Conservation (phyloP, 176 grass and related monocot species). For the Tillandsia fasciculata region DNA sequence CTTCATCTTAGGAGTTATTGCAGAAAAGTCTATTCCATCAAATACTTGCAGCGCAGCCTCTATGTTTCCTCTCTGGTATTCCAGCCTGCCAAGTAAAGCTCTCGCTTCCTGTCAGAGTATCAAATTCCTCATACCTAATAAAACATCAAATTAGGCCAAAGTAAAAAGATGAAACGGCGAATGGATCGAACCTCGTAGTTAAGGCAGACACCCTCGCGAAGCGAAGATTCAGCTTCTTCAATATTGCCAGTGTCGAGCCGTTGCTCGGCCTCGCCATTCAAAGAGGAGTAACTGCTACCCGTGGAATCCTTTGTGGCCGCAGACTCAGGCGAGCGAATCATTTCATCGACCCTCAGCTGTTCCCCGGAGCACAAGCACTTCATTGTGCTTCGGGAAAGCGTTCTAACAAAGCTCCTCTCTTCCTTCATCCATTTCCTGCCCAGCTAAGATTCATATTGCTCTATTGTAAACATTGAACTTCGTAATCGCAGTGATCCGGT, state of each 20-base stretch:
- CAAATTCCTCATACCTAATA: conserved; percentile 12
- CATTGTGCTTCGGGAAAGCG: conserved; percentile 34
- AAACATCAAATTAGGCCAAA: conserved; percentile 9
- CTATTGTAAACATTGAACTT: not conserved
- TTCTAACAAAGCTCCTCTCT: conserved; percentile 1
- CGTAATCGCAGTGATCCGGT: not conserved
- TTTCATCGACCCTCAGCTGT: conserved; percentile 65
- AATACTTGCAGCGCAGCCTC: conserved; percentile 84
- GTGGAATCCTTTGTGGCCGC: conserved; percentile 44
- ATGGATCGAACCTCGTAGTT: conserved; percentile 61
- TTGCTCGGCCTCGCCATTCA: conserved; percentile 31
- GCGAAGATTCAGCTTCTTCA: conserved; percentile 78
- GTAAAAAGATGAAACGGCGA: conserved; percentile 15
- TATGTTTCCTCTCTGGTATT: conserved; percentile 83
- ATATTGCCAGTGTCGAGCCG: conserved; percentile 58
- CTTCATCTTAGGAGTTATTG: conserved; percentile 78
- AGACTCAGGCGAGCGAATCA: conserved; percentile 33
- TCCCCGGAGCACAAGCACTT: conserved; percentile 94
- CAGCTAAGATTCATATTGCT: conserved; percentile 1
- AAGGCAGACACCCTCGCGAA: conserved; percentile 61
- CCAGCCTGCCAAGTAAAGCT: conserved; percentile 85
- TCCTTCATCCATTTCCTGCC: conserved; percentile 18
- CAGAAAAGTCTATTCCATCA: conserved; percentile 70
- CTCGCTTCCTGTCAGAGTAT: conserved; percentile 77
- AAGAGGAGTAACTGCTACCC: conserved; percentile 28